phyloP scores from a whole-genome alignment of 1,284 basidiomycete genomes.

The Puccinia novopanici region DNA sequence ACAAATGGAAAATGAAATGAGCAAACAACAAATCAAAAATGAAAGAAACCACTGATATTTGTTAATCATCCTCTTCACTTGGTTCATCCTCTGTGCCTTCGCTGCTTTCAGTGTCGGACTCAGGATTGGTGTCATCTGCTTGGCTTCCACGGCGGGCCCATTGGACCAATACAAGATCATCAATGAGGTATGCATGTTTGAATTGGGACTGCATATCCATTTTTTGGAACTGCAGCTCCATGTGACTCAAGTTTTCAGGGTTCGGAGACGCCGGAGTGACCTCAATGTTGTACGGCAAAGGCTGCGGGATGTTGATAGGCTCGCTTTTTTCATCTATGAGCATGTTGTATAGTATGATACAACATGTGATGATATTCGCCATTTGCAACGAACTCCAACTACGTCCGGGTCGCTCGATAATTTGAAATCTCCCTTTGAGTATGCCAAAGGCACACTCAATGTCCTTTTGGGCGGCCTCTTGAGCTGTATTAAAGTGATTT shows the following conservation, averaged over 20 bases:
- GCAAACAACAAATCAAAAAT: too few species aligned
- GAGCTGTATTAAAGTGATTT: neutral
- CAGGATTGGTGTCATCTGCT: too few species aligned
- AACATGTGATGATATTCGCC: neutral
- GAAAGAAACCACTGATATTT: too few species aligned
- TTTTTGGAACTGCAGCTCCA: neutral
- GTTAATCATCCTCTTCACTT: too few species aligned
- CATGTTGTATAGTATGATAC: constrained; percentile 10
- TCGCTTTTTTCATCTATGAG: neutral
- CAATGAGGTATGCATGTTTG: neutral
- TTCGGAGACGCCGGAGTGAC: neutral
- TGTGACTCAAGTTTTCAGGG: neutral
- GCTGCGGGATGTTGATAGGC: neutral
- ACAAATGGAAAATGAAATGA: too few species aligned
- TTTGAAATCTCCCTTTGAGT: neutral
- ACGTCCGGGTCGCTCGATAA: neutral
- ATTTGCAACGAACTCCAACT: neutral
- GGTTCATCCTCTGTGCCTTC: too few species aligned
- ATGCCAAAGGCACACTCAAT: neutral
- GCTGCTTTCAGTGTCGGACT: too few species aligned
- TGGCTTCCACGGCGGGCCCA: neutral
- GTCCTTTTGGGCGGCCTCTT: neutral
- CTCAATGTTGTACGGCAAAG: neutral
- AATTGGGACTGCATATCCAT: neutral
- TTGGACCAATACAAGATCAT: neutral